Conservation (phyloP, 2,329 filamentous ascomycete genomes). For the Teratosphaeria pseudoeucalypti region DNA sequence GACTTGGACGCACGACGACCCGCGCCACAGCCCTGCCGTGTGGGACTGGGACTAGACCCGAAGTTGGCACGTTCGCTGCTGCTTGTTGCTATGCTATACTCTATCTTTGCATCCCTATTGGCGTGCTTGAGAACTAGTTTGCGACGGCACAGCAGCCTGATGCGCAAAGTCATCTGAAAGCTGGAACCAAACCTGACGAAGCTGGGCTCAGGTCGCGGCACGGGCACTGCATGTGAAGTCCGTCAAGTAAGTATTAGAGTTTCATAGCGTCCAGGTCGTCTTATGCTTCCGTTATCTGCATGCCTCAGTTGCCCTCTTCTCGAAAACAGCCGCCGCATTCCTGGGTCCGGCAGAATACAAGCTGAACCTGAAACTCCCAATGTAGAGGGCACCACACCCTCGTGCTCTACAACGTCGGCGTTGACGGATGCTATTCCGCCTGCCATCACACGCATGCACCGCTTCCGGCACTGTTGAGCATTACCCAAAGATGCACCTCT, state of each 20-base stretch:
- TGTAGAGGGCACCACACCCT: background rate
- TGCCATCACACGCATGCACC: background rate
- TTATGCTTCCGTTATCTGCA: constrained; percentile 15
- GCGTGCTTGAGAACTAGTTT: constrained; percentile 9
- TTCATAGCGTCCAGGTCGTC: background rate
- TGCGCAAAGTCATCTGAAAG: background rate
- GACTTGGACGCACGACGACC: constrained; percentile 16
- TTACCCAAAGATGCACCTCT: background rate
- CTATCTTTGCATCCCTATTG: background rate
- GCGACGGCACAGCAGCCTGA: constrained; percentile 2
- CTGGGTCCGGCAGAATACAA: constrained; percentile 10
- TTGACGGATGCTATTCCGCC: background rate
- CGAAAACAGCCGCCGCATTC: constrained; percentile 14
- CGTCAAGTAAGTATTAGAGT: constrained; percentile 12
- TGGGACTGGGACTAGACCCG: constrained; percentile 17
- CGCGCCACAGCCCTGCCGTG: constrained; percentile 22
- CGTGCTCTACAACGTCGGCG: background rate
- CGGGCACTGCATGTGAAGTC: background rate
- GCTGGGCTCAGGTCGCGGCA: background rate
- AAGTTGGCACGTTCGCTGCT: constrained; percentile 12
- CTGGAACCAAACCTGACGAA: background rate
- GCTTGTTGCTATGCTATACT: constrained; percentile 5
- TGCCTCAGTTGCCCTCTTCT: background rate
- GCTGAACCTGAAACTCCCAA: constrained; percentile 13
- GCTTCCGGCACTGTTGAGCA: background rate